A percentile compares a stretch with the other conserved stretches of the same genome.
Conservation (phyloP, 2,329 filamentous ascomycete species). For the Sphaerulina vaccinii region DNA sequence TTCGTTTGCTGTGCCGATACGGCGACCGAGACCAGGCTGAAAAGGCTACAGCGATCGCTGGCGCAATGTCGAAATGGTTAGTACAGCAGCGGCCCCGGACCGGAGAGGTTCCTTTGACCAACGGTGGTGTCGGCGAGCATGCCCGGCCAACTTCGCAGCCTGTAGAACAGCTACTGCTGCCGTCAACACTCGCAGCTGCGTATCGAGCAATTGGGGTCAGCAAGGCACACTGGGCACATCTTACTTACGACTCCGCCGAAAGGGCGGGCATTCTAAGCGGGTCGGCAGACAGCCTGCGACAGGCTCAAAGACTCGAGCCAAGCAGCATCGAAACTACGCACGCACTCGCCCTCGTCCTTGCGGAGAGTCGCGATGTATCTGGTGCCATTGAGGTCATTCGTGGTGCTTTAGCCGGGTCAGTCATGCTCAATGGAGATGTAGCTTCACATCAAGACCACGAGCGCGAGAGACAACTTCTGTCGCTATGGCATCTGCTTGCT, state of each 20-base stretch:
- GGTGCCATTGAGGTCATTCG: slow-evolving; percentile 81
- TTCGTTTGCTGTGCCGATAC: slow-evolving; percentile 78
- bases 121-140: slow-evolving; percentile 11
- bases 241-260: slow-evolving; percentile 68
- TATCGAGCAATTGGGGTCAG: slow-evolving; percentile 85
- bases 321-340: slow-evolving; percentile 67
- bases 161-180: slow-evolving; percentile 51
- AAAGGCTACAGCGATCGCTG: slow-evolving; percentile 70
- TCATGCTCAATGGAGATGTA: slow-evolving; percentile 21
- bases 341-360: slow-evolving; percentile 77
- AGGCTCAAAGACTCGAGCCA: slow-evolving; percentile 52
- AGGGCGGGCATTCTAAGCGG: slow-evolving; percentile 73
- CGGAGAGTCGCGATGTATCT: slow-evolving; percentile 78
- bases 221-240: slow-evolving; percentile 81
- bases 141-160: slow-evolving; percentile 24
- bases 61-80: slow-evolving; percentile 73
- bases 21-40: slow-evolving; percentile 72
- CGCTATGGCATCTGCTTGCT: slow-evolving; percentile 87
- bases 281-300: slow-evolving; percentile 73
- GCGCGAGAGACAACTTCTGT: slow-evolving; percentile 66
- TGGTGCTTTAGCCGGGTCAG: slow-evolving; percentile 58
- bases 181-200: slow-evolving; percentile 63
- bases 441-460: slow-evolving; percentile 19
- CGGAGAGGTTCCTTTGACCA: slow-evolving; percentile 14
- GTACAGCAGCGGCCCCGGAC: slow-evolving; percentile 53